phyloP scores from a whole-genome alignment of 148 eudicot genomes.

The Chenopodium album region DNA sequence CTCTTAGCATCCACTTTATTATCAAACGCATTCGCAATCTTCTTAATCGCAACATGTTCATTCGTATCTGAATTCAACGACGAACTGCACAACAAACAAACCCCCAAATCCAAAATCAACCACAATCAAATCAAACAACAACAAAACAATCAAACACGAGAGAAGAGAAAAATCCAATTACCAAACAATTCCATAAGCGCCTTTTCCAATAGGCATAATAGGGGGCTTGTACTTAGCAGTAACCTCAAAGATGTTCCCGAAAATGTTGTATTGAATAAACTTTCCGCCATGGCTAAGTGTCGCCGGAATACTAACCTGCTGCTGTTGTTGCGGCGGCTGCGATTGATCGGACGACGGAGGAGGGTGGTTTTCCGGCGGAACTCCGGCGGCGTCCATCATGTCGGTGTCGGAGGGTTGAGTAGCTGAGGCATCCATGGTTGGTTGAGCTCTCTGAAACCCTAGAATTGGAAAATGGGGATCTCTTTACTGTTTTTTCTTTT shows the following conservation, averaged over 20 bases:
- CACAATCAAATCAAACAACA: slow-evolving; percentile 16
- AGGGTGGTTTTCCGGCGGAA: slow-evolving; percentile 16
- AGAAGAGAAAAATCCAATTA: slow-evolving; percentile 13
- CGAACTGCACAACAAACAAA: slow-evolving; percentile 43
- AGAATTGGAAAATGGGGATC: slow-evolving; percentile 18
- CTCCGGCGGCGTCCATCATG: slow-evolving; percentile 64
- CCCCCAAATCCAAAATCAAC: not conserved
- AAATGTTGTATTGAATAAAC: slow-evolving; percentile 83
- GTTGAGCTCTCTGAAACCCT: slow-evolving; percentile 25
- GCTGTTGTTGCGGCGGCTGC: slow-evolving; percentile 25
- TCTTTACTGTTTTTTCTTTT: not conserved
- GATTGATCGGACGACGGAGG: slow-evolving; percentile 28
- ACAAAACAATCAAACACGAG: not conserved
- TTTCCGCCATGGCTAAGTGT: slow-evolving; percentile 70
- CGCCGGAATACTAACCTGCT: slow-evolving; percentile 68
- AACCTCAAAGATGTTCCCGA: slow-evolving; percentile 87
- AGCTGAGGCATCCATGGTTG: slow-evolving; percentile 26
- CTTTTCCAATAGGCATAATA: slow-evolving; percentile 94
- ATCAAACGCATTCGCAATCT: slow-evolving; percentile 94
- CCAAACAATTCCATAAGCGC: slow-evolving; percentile 99
- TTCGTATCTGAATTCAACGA: slow-evolving; percentile 86
- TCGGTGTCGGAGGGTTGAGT: slow-evolving; percentile 62
- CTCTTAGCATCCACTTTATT: slow-evolving; percentile 93
- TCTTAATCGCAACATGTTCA: slow-evolving; percentile 88
- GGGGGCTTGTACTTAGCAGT: slow-evolving; percentile 90